Conservation (phyloP, 164 flowering plant genomes). For the Vitis rupestris region DNA sequence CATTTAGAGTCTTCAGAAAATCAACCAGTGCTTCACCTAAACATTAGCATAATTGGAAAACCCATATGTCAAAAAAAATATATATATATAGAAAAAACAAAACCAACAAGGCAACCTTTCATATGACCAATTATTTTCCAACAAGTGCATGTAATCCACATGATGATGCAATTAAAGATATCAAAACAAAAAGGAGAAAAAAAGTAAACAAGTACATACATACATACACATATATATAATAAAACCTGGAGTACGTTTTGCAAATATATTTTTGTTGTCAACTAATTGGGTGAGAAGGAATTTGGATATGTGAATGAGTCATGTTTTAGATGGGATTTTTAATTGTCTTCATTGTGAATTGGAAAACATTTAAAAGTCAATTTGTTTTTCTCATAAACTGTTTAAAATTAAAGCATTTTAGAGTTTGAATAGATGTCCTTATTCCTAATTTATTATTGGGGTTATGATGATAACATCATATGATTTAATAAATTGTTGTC, state of each 20-base stretch:
- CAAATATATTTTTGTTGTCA: background rate
- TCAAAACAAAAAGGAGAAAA: background rate
- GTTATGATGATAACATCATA: no score
- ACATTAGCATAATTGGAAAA: slow-evolving; percentile 2
- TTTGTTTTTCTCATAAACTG: no score
- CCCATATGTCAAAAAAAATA: background rate
- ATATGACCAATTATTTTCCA: background rate
- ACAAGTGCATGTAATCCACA: background rate
- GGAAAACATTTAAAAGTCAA: no score
- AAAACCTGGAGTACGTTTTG: background rate
- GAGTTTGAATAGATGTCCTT: no score
- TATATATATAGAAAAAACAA: background rate
- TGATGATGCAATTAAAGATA: background rate
- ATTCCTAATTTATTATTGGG: no score
- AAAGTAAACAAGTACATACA: no score
- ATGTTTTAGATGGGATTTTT: background rate
- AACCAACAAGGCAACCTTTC: slow-evolving; percentile 2
- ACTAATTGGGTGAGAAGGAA: background rate
- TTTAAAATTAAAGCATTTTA: no score
- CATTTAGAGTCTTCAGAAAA: slow-evolving; percentile 53
- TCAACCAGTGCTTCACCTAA: slow-evolving; percentile 78
- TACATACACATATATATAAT: background rate
- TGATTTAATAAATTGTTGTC: no score
- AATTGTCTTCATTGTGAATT: background rate
- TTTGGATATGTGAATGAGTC: background rate